Base-by-base conservation (phyloP, 2,329 filamentous ascomycete species). In the Curvularia hawaiiensis region DNA sequence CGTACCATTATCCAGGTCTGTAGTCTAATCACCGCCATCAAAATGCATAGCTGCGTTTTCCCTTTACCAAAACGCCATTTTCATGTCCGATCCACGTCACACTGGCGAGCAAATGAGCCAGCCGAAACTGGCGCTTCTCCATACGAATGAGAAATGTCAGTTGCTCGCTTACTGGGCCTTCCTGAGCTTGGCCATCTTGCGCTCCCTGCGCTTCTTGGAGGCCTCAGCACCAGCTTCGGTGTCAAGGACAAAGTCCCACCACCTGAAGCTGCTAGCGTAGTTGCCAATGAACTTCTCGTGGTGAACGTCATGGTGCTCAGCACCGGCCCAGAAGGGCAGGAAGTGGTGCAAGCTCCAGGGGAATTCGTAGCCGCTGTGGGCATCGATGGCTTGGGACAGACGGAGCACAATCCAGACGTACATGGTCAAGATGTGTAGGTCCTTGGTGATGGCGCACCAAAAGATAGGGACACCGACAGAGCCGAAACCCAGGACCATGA, bases 201-300 rank as follows among this genome's bases (percentile, higher is more conserved):
- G 87, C 78, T 95, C 92, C 59, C 92, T 86, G 74, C 93, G 88
- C 74, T 84, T 85, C 87, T 92, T 93, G 69, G 90, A 85, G 40
- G 94, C 91, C 78, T 96, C 94, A 38, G 91, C 86, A 52, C 91
- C 92, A 63, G 91, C 91, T 84, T 99, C 94, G 61, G 95, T 99
- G 79, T 97, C 93, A 66, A 98, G 84, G 68, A 88, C 77, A 77
- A 90, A 96, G 81, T 99, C 95, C 95, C 95, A 99, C 95, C 95
- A 99, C 78, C 94, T 87, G 87, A 99, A 99, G 83, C 91, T 96
- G 75, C 92, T 97, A 50, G 94, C 84, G 77, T 98, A 99, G 83
- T 99, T 99, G 70, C 95, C 95, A 63, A 99, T 92, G 81, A 99
- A 99, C 76, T 92, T 92, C 83, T 99, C 95, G 81, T 99, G 95